These are phyloP conservation scores for Agastache rugosa DNA, from an alignment of 257 asterid species.

Conservation along the genomic window DNA sequence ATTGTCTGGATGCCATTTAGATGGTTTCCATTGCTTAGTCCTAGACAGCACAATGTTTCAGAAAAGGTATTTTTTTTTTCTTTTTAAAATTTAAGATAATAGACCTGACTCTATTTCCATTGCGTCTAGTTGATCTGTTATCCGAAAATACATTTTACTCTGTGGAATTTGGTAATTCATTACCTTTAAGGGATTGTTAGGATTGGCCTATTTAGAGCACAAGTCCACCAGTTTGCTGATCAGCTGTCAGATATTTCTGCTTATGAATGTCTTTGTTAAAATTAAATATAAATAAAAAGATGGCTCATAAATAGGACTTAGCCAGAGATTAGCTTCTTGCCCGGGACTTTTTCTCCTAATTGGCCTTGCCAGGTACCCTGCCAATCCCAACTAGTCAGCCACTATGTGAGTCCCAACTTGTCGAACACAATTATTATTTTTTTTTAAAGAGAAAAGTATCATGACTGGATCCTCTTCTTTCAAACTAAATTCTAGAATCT, in stretches of 20 bases:
- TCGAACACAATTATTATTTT: neutral
- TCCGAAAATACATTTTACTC: conserved; percentile 11
- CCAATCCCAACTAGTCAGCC: neutral
- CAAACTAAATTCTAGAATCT: neutral
- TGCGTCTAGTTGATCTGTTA: conserved; percentile 15
- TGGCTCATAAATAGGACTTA: neutral
- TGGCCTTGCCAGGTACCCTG: no score
- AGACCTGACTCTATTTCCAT: conserved; percentile 21
- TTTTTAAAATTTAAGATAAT: conserved; percentile 25
- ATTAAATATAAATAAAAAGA: neutral
- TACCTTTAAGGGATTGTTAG: neutral
- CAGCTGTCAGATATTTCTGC: neutral
- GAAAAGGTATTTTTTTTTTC: conserved; percentile 62
- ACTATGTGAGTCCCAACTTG: neutral
- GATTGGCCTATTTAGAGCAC: neutral
- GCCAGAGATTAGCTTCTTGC: neutral
- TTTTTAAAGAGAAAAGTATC: no score
- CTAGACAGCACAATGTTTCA: conserved; percentile 82
- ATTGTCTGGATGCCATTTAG: conserved; percentile 51
- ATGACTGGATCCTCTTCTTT: neutral
- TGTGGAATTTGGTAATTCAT: neutral
- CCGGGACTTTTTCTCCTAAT: neutral
- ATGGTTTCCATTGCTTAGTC: conserved; percentile 72
- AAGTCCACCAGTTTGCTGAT: neutral
- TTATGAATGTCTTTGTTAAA: conserved; percentile 5